A percentile compares a stretch with the other conserved stretches of the same genome.
Conservation (phyloP, 257 asterid genomes). For the Penstemon barbatus region DNA sequence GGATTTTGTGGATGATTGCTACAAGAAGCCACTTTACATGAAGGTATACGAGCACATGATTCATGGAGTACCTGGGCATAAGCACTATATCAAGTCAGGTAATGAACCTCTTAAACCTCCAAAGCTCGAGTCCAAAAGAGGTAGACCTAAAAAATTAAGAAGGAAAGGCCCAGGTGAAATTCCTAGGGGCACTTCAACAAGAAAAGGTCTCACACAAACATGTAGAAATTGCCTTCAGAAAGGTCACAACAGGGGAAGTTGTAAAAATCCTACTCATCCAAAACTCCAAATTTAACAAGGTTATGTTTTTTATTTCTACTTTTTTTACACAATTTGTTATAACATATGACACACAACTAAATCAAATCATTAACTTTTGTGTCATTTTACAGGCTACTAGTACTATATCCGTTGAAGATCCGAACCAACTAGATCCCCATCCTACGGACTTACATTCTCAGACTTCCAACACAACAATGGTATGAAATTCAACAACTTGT, state of each 20-base stretch:
- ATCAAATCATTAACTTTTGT: no score
- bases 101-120: slow-evolving; percentile 1
- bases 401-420: no score
- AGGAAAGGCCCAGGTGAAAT: no score
- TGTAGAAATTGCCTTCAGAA: background rate
- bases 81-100: background rate
- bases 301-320: no score
- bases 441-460: no score
- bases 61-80: slow-evolving; percentile 6
- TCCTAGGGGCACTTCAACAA: background rate
- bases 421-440: no score
- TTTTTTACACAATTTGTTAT: no score
- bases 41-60: background rate
- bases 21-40: background rate
- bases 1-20: background rate
- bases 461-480: no score
- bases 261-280: background rate
- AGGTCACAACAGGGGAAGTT: background rate
- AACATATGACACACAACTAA: no score
- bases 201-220: background rate
- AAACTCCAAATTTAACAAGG: background rate
- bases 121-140: background rate
- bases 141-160: no score
- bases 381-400: no score
- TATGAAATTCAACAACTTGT: no score